phyloP scores from a whole-genome alignment of 2,329 filamentous ascomycete genomes.

The Bretziella fagacearum region DNA sequence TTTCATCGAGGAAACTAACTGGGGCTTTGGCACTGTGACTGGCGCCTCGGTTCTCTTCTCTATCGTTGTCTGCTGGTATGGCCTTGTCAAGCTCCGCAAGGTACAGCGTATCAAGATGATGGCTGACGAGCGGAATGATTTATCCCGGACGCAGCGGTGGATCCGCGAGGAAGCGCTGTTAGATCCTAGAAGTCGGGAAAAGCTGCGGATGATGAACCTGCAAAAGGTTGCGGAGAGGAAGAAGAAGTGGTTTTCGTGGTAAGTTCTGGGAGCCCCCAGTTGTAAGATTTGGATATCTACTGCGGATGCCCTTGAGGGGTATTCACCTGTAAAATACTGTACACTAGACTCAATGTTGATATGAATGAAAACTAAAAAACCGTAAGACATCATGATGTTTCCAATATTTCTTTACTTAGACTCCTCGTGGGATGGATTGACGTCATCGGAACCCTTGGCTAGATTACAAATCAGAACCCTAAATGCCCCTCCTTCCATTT shows the following conservation, averaged over 20 bases:
- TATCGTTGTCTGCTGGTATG: conserved; percentile 64
- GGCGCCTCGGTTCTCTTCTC: conserved; percentile 54
- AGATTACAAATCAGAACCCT: too few relatives aligned
- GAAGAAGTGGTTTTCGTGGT: conserved; percentile 21
- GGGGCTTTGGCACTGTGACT: conserved; percentile 68
- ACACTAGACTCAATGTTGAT: too few relatives aligned
- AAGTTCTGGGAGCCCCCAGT: not conserved
- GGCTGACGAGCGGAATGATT: conserved; percentile 25
- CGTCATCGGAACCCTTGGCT: too few relatives aligned
- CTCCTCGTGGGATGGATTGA: too few relatives aligned
- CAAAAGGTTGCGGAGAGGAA: conserved; percentile 25
- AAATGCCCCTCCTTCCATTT: conserved; percentile 10
- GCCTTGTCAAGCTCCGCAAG: conserved; percentile 64
- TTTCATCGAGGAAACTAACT: conserved; percentile 85
- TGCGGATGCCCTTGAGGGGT: not conserved
- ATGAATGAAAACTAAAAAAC: too few relatives aligned
- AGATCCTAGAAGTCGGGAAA: conserved; percentile 37
- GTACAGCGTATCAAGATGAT: conserved; percentile 83
- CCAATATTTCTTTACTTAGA: too few relatives aligned
- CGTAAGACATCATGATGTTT: too few relatives aligned
- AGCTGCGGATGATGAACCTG: conserved; percentile 34
- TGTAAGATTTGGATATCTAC: not conserved
- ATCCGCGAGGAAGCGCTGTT: conserved; percentile 32
- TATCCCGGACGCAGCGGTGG: conserved; percentile 27
- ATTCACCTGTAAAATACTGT: conserved; percentile 12